Evolutionary conservation across 352 stramenopile genomes (phyloP).

Genomic region (Blastocystis sp.): DNA sequence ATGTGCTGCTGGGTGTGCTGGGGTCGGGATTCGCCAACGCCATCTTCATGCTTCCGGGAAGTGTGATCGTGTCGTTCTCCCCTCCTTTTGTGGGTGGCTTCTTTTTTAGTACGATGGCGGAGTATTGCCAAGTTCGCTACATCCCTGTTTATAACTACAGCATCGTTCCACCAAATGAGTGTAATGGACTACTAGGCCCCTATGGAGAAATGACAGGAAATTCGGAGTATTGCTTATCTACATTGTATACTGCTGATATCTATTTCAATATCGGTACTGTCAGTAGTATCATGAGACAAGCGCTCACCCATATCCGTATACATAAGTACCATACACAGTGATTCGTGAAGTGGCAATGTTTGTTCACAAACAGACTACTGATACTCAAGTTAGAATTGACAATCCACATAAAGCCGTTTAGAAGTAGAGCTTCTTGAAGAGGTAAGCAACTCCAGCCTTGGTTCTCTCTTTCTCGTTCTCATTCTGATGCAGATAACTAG

Average conservation of each 20-base stretch:
- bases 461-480: conserved; percentile 57
- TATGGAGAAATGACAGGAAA: conserved; percentile 48
- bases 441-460: conserved; percentile 59
- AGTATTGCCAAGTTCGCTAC: conserved; percentile 51
- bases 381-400: conserved; percentile 58
- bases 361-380: conserved; percentile 6
- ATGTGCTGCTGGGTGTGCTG: conserved; percentile 41
- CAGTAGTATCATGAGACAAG: neutral
- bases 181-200: neutral
- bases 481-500: conserved; percentile 60
- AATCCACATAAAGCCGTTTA: conserved; percentile 46
- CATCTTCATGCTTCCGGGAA: conserved; percentile 48
- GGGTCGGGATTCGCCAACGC: conserved; percentile 53
- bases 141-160: conserved; percentile 56
- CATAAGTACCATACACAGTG: conserved; percentile 44
- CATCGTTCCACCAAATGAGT: conserved; percentile 41
- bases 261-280: conserved; percentile 50
- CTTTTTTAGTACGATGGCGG: conserved; percentile 57
- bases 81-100: conserved; percentile 54
- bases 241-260: conserved; percentile 15
- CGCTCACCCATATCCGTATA: conserved; percentile 29
- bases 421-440: conserved; percentile 62
- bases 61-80: conserved; percentile 18
- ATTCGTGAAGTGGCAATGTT: neutral
- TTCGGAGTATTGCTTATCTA: conserved; percentile 50